Percentiles rank a stretch among this genome's conserved stretches.
Conservation (phyloP, 2,329 filamentous ascomycete genomes). For the Madurella fahalii region DNA sequence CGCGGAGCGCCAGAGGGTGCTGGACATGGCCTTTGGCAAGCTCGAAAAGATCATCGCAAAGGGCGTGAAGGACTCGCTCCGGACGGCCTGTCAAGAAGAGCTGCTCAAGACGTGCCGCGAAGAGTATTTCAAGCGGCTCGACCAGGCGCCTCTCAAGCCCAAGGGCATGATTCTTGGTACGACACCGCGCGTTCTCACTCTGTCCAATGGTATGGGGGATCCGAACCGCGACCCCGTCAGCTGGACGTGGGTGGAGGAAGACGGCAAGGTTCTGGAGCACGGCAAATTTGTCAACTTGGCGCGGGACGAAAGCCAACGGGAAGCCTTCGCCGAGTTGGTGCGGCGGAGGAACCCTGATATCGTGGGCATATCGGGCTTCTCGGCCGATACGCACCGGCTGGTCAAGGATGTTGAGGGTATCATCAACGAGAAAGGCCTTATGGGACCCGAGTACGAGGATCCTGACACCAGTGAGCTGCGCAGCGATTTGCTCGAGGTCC, state of each 20-base stretch:
- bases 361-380: slow-evolving; percentile 83
- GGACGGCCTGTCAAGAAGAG: slow-evolving; percentile 89
- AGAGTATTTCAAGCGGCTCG: slow-evolving; percentile 82
- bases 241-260: slow-evolving; percentile 92
- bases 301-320: slow-evolving; percentile 61
- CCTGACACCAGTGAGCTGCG: slow-evolving; percentile 69
- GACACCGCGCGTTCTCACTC: slow-evolving; percentile 75
- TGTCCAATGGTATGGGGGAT: slow-evolving; percentile 81
- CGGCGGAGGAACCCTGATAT: slow-evolving; percentile 82
- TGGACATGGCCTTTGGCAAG: slow-evolving; percentile 77
- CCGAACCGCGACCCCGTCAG: slow-evolving; percentile 71
- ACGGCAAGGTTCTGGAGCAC: slow-evolving; percentile 82
- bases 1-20: slow-evolving; percentile 74
- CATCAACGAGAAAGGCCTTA: slow-evolving; percentile 71
- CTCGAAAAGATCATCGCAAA: slow-evolving; percentile 81
- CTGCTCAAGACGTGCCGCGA: slow-evolving; percentile 85
- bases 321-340: slow-evolving; percentile 73
- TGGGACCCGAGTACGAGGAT: slow-evolving; percentile 78
- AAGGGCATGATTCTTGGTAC: slow-evolving; percentile 89
- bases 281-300: slow-evolving; percentile 80
- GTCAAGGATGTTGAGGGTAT: slow-evolving; percentile 77
- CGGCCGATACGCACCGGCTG: slow-evolving; percentile 78
- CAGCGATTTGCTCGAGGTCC: slow-evolving; percentile 76
- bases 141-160: slow-evolving; percentile 94
- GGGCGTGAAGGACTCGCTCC: slow-evolving; percentile 90